Conservation (phyloP, 768 basidiomycete genomes). For the Lactarius trivialis region DNA sequence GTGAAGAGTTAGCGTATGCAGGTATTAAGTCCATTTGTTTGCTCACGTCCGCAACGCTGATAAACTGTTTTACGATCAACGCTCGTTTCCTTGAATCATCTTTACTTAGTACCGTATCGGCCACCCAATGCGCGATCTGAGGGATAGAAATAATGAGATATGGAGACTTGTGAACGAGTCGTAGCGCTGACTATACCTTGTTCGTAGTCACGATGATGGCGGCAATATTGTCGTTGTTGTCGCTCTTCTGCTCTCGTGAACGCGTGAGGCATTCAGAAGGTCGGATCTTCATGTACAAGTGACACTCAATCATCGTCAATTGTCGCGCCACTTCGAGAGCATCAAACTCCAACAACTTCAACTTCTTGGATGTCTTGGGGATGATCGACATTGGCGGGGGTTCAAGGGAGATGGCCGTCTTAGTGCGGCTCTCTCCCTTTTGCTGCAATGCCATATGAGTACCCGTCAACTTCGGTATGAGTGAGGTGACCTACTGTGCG, state of each 20-base stretch:
- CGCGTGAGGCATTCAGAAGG: constrained; percentile 86
- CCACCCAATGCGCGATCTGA: constrained; percentile 92
- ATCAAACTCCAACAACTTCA: constrained; percentile 83
- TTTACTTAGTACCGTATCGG: constrained; percentile 69
- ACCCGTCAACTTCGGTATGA: constrained; percentile 6
- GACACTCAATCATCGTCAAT: constrained; percentile 85
- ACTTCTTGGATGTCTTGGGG: constrained; percentile 62
- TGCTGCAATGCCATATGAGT: constrained; percentile 29
- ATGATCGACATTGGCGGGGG: constrained; percentile 68
- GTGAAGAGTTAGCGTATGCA: constrained; percentile 5
- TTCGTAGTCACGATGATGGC: constrained; percentile 85
- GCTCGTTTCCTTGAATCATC: constrained; percentile 85
- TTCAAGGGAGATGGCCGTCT: constrained; percentile 47
- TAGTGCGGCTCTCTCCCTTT: constrained; percentile 53
- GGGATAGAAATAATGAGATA: not conserved
- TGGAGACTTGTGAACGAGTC: not conserved
- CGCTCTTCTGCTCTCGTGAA: constrained; percentile 67
- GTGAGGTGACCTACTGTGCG: constrained; percentile 54
- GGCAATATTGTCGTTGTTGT: constrained; percentile 77
- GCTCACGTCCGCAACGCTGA: constrained; percentile 84
- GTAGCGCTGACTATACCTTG: constrained; percentile 39
- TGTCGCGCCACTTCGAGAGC: constrained; percentile 88
- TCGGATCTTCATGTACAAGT: constrained; percentile 79
- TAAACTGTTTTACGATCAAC: constrained; percentile 79
- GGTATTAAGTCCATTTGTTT: not conserved